Evolutionary conservation across 192 early-diverging fungal genomes (phyloP), one percentile per base, ranked within the genome.

Genomic region (Coemansia sp.): DNA sequence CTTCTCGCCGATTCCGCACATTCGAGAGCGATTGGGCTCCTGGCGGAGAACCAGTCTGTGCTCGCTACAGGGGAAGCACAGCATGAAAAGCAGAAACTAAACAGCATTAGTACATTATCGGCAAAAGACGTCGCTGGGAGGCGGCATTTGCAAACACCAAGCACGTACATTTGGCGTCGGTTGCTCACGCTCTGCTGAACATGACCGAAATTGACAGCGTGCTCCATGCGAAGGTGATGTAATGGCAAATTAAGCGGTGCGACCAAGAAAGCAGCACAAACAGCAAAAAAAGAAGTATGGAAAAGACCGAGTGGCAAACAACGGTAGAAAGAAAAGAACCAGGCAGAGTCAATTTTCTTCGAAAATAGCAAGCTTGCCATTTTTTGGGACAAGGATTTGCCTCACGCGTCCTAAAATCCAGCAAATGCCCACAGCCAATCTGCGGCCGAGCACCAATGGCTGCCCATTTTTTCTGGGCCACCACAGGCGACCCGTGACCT

Each of bases 1-100:
- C 86, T 96, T 96, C 70, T 93, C 94, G 63, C 91, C 92, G 72
- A 93, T 92, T 60, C 94, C 92, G 72, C 94, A 96, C 86, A 94
- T 91, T 62, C 94, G 85, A 17, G 92, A 91, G 82, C 92, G 93
- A 70, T 90, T 88, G 35, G 94, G 94, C 82, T 94, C 88, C 71
- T 96, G 94, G 9, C 89, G 82, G 19, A 95, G 82, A 56, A 88
- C 84, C 25, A 93, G 82, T 23, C 70, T 71, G 72, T 86, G 87
- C 53, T 82, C 76, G 43, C 73, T 69, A 72, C 64, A 64, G 24
- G 27, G 14, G 29, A 15, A 61, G 43, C n/a, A 48, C 19, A 21
- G 41, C 1, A 45, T 29, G 45, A 22, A 61, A 7, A 7, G 32
- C 7, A 32, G 32, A 32, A 32, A 32, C 32, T 45, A 2, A 10